Conservation (phyloP, 1,284 basidiomycete species). For the Apiotrichum mycotoxinovorans region DNA sequence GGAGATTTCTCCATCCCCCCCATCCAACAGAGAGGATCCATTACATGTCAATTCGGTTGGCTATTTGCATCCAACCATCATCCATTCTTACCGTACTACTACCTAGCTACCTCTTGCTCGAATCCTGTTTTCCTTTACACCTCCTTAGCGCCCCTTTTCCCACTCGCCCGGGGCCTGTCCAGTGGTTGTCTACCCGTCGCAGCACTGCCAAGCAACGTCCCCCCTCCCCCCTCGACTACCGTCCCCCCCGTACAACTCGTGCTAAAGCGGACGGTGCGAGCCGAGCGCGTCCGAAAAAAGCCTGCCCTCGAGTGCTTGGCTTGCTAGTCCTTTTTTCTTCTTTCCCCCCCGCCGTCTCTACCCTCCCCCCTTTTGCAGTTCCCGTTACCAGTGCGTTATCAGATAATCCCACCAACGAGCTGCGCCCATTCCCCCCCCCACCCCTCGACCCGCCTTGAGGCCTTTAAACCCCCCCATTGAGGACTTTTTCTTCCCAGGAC, state of each 20-base stretch:
- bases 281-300: conserved; percentile 7
- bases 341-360: background rate
- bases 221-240: background rate
- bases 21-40: too few relatives aligned
- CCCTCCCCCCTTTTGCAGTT: background rate
- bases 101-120: background rate
- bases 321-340: background rate
- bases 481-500: background rate
- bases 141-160: too few relatives aligned
- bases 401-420: conserved; percentile 3
- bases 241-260: background rate
- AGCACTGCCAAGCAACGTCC: background rate
- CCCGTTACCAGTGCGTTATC: background rate
- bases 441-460: background rate
- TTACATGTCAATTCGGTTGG: too few relatives aligned
- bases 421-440: background rate
- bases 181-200: too few relatives aligned
- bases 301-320: background rate
- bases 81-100: background rate
- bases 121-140: too few relatives aligned
- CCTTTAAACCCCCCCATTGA: conserved; percentile 2
- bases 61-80: background rate
- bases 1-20: too few relatives aligned
- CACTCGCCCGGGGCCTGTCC: too few relatives aligned
- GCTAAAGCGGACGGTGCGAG: background rate